Evolutionary conservation across 2,329 filamentous ascomycete species (phyloP).

Genomic region (Fusarium chuoi): DNA sequence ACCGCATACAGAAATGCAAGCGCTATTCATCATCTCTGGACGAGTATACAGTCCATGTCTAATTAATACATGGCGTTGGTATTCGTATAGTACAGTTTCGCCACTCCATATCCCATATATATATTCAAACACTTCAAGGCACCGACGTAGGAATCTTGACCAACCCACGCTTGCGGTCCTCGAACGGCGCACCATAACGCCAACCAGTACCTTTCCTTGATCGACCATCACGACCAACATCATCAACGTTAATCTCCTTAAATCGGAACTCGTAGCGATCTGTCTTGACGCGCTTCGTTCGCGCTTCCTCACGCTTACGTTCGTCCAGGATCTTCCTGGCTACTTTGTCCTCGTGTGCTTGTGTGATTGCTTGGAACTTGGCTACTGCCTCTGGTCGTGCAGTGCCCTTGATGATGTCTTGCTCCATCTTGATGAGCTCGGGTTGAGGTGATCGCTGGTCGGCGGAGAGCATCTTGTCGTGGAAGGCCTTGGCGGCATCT

Average conservation of each 20-base stretch:
- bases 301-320: conserved; percentile 51
- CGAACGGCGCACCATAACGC: conserved; percentile 71
- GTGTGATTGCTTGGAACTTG: conserved; percentile 56
- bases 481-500: conserved; percentile 73
- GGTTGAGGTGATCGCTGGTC: conserved; percentile 71
- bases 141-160: conserved; percentile 75
- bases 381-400: conserved; percentile 50
- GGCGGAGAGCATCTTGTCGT: conserved; percentile 67
- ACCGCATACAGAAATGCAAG: conserved; percentile 7
- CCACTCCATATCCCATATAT: conserved; percentile 20
- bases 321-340: conserved; percentile 48
- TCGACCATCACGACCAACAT: conserved; percentile 65
- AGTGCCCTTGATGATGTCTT: conserved; percentile 54
- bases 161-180: conserved; percentile 71
- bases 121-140: conserved; percentile 52
- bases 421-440: conserved; percentile 68
- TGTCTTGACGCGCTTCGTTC: conserved; percentile 58
- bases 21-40: conserved; percentile 20
- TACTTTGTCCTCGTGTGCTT: conserved; percentile 55
- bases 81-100: conserved; percentile 44
- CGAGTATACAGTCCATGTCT: conserved; percentile 17
- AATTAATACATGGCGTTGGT: conserved; percentile 39
- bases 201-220: conserved; percentile 64
- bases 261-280: conserved; percentile 73
- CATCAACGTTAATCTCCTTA: conserved; percentile 66